Percentiles rank a stretch among this genome's conserved stretches.
These are phyloP conservation scores for Populus tremula DNA, from an alignment of 345 rosid species.

Conservation along the genomic window DNA sequence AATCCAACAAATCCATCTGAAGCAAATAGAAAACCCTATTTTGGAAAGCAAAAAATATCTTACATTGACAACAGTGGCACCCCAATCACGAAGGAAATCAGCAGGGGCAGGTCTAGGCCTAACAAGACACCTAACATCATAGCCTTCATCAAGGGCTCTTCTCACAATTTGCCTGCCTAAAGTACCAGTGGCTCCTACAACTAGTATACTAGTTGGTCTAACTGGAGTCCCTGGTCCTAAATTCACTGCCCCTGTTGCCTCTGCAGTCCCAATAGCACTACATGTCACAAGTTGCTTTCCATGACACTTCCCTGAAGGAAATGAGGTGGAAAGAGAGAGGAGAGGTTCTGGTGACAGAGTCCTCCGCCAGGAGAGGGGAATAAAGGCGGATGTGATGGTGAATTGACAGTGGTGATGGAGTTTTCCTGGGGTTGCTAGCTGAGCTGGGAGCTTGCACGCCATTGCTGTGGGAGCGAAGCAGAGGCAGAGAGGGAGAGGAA, in stretches of 20 bases:
- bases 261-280: conserved; percentile 19
- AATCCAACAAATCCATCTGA: neutral
- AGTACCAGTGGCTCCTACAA: conserved; percentile 88
- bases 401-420: conserved; percentile 15
- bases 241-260: conserved; percentile 40
- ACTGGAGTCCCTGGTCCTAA: conserved; percentile 80
- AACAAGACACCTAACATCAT: conserved; percentile 87
- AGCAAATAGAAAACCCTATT: neutral
- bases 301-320: conserved; percentile 26
- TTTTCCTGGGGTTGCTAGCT: conserved; percentile 40
- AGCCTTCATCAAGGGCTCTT: conserved; percentile 87
- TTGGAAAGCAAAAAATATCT: neutral
- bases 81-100: conserved; percentile 96
- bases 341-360: conserved; percentile 35
- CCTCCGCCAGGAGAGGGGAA: conserved; percentile 43
- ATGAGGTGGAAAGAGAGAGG: conserved; percentile 18
- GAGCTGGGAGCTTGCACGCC: conserved; percentile 62
- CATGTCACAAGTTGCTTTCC: conserved; percentile 32
- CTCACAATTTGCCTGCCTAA: conserved; percentile 89
- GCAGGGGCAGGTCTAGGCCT: conserved; percentile 93
- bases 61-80: conserved; percentile 92
- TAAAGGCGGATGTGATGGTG: neutral
- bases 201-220: conserved; percentile 72
- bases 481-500: neutral
- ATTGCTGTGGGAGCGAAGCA: conserved; percentile 18